Evolutionary conservation across 2,329 filamentous ascomycete species (phyloP), one percentile per base, ranked within the genome.

Genomic region (Arthroderma uncinatum): DNA sequence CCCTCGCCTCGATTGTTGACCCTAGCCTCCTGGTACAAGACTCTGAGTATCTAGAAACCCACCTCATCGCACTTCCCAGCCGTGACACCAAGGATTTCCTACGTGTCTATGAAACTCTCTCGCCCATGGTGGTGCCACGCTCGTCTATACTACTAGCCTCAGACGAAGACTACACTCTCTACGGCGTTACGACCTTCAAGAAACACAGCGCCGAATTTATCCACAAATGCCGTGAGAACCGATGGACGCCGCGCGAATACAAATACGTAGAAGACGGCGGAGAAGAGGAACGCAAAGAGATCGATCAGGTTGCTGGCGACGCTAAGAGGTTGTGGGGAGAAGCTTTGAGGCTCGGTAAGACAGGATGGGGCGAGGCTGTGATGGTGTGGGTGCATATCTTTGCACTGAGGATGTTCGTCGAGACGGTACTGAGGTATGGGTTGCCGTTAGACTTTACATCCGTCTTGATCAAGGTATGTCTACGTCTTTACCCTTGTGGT

Each of bases 361-460:
- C 89, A n/a, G 90, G 89, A 14, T 98, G 93, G 83, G 92, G 89
- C 68, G 93, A 98, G 75, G 86, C 86, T 61, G 89, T 95, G 63
- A 95, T 95, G 89, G 86, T 92, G 56, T 95, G 91, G 89, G 81
- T 95, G 53, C 93, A 98, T 69, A 87, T 95, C 28, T 78, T 97
- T 67, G 87, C 91, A 5, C 75, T 98, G 66, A 80, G 93, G 56
- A 91, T 97, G 19, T 98, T 97, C 72, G 93, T 98, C 19, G 93
- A 98, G 79, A 95, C 91, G 4, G 93, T 98, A n/a, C 77, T 98
- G 68, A 83, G 93, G 63, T 98, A 98, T 68, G 93, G 93, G 28
- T 73, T 98, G 65, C 93, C 93, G 52, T 75, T 96, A 62, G 87
- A 94, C 64, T 98, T 92, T 72, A 85, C 95, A 53, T 87, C 86